Base-by-base conservation (phyloP, 176 grass and related monocot species). In the Olyra latifolia region DNA sequence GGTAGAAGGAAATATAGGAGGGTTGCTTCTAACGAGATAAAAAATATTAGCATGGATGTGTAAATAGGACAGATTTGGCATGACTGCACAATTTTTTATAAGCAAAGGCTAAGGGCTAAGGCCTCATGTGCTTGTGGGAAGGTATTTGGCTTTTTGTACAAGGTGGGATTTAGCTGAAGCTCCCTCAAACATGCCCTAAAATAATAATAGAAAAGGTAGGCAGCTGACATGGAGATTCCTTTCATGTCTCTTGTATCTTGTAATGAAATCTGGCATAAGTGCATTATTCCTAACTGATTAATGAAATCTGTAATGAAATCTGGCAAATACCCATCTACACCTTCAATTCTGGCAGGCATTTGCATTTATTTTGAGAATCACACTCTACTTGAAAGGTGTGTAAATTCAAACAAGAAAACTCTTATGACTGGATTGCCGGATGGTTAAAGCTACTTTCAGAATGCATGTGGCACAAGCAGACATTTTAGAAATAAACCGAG, bases 211-310 rank as follows among this genome's bases (percentile, higher is more conserved):
- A 62, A 63, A 49, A 66, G 49, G 2, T 72, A 66, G 68, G 20
- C 27, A 57, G 38, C 43, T 43, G 14, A 58, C 16, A 15, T 19
- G 28, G 57, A 32, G 32, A n/a, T 57, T 8, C 39, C 66, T 74
- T 60, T 68, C 29, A 45, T 62, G 24, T 48, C 53, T 68, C 29
- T 55, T 62, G 24, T 48, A 63, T 68, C 62, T 76, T 62, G 78
- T 48, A 56, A 81, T 61, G n/a, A n/a, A n/a, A n/a, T n/a, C n/a
- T n/a, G n/a, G n/a, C n/a, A n/a, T n/a, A n/a, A n/a, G n/a, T n/a
- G n/a, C n/a, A n/a, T n/a, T n/a, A n/a, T n/a, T n/a, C n/a, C n/a
- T n/a, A n/a, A n/a, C n/a, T n/a, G n/a, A n/a, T n/a, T n/a, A n/a
- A n/a, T n/a, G n/a, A n/a, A n/a, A n/a, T n/a, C n/a, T n/a, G n/a